Percentiles rank a stretch among this genome's conserved stretches.
These are phyloP conservation scores for Funneliformis caledonium DNA, from an alignment of 371 early-diverging fungal species.

Conservation along the genomic window DNA sequence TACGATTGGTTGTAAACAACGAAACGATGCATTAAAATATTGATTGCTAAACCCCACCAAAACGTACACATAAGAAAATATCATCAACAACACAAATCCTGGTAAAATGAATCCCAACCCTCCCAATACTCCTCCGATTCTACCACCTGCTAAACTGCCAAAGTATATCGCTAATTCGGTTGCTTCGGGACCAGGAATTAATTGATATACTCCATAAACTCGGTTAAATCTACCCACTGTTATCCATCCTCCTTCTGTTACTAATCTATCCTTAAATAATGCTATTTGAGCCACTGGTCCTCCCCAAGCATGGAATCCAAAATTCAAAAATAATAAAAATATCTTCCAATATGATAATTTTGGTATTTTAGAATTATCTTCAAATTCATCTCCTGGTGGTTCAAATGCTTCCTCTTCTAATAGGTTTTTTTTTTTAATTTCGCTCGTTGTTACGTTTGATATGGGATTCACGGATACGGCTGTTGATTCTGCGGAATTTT, in stretches of 20 bases:
- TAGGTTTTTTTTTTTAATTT: too few species aligned
- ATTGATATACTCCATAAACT: slow-evolving; percentile 55
- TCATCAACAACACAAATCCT: slow-evolving; percentile 49
- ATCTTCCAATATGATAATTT: slow-evolving; percentile 20
- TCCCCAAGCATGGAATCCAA: slow-evolving; percentile 54
- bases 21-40: slow-evolving; percentile 53
- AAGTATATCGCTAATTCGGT: slow-evolving; percentile 57
- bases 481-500: too few species aligned
- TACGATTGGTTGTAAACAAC: slow-evolving; percentile 54
- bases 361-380: slow-evolving; percentile 38
- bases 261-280: slow-evolving; percentile 49
- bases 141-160: slow-evolving; percentile 49
- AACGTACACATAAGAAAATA: slow-evolving; percentile 48
- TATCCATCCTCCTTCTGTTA: slow-evolving; percentile 51
- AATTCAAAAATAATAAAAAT: slow-evolving; percentile 44
- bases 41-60: slow-evolving; percentile 46
- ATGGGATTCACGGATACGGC: too few species aligned
- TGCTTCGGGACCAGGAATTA: slow-evolving; percentile 49
- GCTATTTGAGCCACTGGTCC: slow-evolving; percentile 57
- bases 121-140: slow-evolving; percentile 49
- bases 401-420: slow-evolving; percentile 5
- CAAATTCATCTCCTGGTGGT: slow-evolving; percentile 24
- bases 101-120: slow-evolving; percentile 54
- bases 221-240: slow-evolving; percentile 48
- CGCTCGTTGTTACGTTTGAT: too few species aligned